Base-by-base conservation (phyloP, 1,284 basidiomycete genomes). In the Pyrrhoderma noxium region DNA sequence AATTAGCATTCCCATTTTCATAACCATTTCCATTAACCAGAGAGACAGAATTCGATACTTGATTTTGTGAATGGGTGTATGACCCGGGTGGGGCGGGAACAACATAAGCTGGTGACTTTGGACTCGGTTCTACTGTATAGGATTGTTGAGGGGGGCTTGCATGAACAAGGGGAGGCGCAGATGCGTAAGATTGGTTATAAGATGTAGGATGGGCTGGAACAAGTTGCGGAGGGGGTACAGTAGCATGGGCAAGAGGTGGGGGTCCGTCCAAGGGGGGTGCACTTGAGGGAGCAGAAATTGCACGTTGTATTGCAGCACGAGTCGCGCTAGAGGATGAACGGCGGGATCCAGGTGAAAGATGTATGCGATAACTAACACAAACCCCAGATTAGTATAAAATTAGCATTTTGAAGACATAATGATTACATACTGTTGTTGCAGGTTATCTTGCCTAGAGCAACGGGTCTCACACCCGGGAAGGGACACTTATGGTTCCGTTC, bases 401-500 rank as follows among this genome's bases (percentile, higher is more conserved):
- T 23, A 41, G n/a, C 52, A 39, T 27, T 39, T 45, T 23, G 22
- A 43, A 49, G 49, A 19, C 52, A n/a, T 27, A 48, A 49, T 39
- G 43, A 48, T 18, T 22, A 80, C 86, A 70, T 53, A 89, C 87
- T 89, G 87, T 60, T 89, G 87, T 56, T 89, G 86, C 9, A 89
- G 71, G 58, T 89, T 89, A 60, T 89, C 86, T 64, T 88, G 85
- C 43, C 85, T 71, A 3, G 85, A 87, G 60, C 86, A 89, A 13
- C 85, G 73, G 2, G 85, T 89, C 57, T 88, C 82, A 62, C 87
- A 89, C 34, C 86, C 19, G 85, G 86, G 66, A 88, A 89, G 25
- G 86, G 86, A 59, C 85, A 89, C 51, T 80, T 85, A 69, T 88
- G 84, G 66, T 87, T 87, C 52, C 83, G 71, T 61, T 89, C 85